Evolutionary conservation across 2,329 filamentous ascomycete species (phyloP).

Genomic region (Cercospora citrullina): DNA sequence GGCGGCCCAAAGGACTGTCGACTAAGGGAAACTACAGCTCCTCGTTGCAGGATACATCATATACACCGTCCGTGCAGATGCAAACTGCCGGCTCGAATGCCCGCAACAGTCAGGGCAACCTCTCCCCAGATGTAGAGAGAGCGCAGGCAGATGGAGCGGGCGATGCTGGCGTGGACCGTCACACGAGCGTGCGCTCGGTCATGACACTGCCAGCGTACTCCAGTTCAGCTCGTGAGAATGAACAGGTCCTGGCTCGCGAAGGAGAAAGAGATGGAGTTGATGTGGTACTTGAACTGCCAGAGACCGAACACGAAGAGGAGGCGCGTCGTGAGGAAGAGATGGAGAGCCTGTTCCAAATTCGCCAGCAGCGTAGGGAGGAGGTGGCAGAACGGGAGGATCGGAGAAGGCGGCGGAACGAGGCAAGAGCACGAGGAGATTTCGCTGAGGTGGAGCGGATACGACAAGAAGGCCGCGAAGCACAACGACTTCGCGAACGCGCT

Average conservation of each 20-base stretch:
- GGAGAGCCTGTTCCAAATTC: slow-evolving; percentile 88
- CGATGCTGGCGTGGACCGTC: slow-evolving; percentile 64
- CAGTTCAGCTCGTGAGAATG: slow-evolving; percentile 67
- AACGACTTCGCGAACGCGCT: slow-evolving; percentile 42
- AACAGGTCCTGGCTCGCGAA: slow-evolving; percentile 81
- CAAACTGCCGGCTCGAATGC: slow-evolving; percentile 30
- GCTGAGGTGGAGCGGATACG: slow-evolving; percentile 66
- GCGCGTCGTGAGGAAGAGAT: slow-evolving; percentile 81
- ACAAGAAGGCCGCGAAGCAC: slow-evolving; percentile 56
- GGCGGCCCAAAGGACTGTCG: slow-evolving; percentile 30
- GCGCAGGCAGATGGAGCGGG: slow-evolving; percentile 28
- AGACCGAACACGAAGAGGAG: slow-evolving; percentile 77
- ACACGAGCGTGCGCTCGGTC: slow-evolving; percentile 85
- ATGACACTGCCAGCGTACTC: slow-evolving; percentile 91
- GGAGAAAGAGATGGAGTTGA: slow-evolving; percentile 92
- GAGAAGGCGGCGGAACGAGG: slow-evolving; percentile 68
- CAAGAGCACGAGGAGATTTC: slow-evolving; percentile 69
- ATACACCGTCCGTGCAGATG: slow-evolving; percentile 31
- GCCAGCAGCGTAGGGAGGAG: slow-evolving; percentile 72
- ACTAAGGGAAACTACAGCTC: slow-evolving; percentile 36
- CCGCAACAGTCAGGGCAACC: slow-evolving; percentile 26
- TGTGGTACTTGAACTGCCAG: slow-evolving; percentile 80
- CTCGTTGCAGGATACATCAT: slow-evolving; percentile 33
- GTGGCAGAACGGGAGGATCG: slow-evolving; percentile 74
- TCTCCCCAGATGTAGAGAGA: slow-evolving; percentile 29